phyloP scores from a whole-genome alignment of 495 filamentous ascomycete genomes.

The Neurospora terricola region DNA sequence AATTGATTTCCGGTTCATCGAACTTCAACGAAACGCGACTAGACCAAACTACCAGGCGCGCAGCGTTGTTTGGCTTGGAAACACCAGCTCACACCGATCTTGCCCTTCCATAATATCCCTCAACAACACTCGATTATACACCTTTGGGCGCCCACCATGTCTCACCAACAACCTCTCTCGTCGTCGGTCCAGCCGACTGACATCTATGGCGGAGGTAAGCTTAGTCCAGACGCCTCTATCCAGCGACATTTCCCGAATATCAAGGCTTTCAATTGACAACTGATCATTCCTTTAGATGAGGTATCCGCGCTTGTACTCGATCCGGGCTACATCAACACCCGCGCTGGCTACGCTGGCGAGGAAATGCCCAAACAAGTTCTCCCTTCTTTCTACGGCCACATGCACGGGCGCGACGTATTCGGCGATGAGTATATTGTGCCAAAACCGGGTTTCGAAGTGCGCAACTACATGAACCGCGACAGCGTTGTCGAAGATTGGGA shows the following conservation, averaged over 20 bases:
- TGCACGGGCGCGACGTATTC: constrained; percentile 54
- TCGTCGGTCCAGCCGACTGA: constrained; percentile 46
- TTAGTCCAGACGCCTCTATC: constrained; percentile 11
- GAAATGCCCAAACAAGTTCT: constrained; percentile 90
- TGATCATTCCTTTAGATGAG: constrained; percentile 53
- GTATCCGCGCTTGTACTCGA: constrained; percentile 95
- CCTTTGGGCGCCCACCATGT: constrained; percentile 6
- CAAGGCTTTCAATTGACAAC: constrained; percentile 5
- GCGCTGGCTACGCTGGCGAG: constrained; percentile 95
- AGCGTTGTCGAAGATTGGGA: constrained; percentile 97
- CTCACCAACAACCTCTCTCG: constrained; percentile 24
- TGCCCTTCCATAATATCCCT: not conserved
- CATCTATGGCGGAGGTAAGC: constrained; percentile 73
- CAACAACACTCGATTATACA: not conserved
- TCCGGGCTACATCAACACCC: constrained; percentile 78
- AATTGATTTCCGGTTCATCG: not conserved
- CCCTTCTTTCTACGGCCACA: constrained; percentile 66
- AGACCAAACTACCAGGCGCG: not conserved
- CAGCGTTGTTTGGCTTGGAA: not conserved
- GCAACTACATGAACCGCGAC: constrained; percentile 83
- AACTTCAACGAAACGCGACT: not conserved
- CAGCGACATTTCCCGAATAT: not conserved
- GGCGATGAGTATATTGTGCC: constrained; percentile 81
- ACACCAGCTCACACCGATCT: not conserved
- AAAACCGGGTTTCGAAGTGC: constrained; percentile 62